Base-by-base conservation (phyloP, 805 yeast species). In the Kodamaea jinghongensis region DNA sequence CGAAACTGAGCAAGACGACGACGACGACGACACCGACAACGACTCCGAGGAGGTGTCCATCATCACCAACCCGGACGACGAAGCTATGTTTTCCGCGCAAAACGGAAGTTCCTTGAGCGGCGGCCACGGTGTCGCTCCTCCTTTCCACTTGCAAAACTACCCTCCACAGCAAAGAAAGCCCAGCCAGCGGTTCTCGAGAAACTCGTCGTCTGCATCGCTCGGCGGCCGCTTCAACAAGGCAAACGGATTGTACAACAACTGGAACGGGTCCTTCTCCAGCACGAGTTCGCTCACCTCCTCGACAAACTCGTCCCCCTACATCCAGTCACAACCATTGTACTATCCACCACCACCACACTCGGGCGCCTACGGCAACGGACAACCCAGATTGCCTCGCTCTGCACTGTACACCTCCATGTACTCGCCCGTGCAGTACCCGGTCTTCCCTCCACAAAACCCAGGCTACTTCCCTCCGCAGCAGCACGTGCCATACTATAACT, bases 191-290 rank as follows among this genome's bases (percentile, higher is more conserved):
- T 1, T 97, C 98, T 2, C 98, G 91, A 61, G 91, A 75, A 79
- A 98, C 98, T 3, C 96, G 98, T 2, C 98, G 97, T 4, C 96
- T 89, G 41, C 5, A 22, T 30, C 9, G 17, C n/a, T 17, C 17
- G 31, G 10, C n/a, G 23, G 17, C 33, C 14, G 23, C 10, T 27
- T 20, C 14, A 36, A 27, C 29, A 27, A 27, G 14, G 14, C 12
- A 6, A 27, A 12, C 10, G 14, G 14, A 5, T 12, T n/a, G 14
- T n/a, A 27, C 29, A 27, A 27, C 29, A 27, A 27, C 29, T n/a
- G 14, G 14, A 27, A 27, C 29, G 14, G 29, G 6, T 20, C 12
- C 29, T n/a, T 27, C 29, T 27, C 29, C 5, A 27, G 29, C 12
- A n/a, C 29, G 12, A 12, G 29, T 12, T 27, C 29, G 5, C 14